phyloP scores from a whole-genome alignment of 345 rosid genomes.

The Sisymbrium irio region DNA sequence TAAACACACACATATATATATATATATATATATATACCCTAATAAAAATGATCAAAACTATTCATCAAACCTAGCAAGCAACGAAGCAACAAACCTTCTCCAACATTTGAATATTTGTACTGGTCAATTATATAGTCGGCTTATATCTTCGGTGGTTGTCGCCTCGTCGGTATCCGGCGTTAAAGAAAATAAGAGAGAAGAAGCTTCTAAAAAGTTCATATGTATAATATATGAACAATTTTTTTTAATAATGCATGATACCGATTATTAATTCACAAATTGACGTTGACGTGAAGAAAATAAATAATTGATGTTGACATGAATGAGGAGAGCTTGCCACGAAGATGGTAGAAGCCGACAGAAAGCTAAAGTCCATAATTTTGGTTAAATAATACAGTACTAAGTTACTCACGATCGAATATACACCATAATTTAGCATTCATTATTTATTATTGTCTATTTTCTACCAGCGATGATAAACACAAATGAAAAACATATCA shows the following conservation, averaged over 20 bases:
- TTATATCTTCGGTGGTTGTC: not conserved
- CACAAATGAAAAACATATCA: not conserved
- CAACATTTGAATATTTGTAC: not conserved
- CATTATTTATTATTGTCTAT: not conserved
- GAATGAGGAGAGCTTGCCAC: slow-evolving; percentile 23
- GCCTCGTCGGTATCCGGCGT: slow-evolving; percentile 19
- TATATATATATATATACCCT: too few species aligned
- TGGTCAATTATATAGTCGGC: not conserved
- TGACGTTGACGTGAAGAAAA: slow-evolving; percentile 18
- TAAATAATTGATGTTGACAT: slow-evolving; percentile 1
- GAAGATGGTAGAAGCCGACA: slow-evolving; percentile 24
- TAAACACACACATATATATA: too few species aligned
- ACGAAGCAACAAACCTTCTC: not conserved
- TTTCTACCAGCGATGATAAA: not conserved
- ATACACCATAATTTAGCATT: not conserved
- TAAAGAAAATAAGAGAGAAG: not conserved
- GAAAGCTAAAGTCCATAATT: not conserved
- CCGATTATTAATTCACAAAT: not conserved
- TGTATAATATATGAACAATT: not conserved
- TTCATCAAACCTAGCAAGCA: too few species aligned
- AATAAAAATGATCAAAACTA: too few species aligned
- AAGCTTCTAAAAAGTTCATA: slow-evolving; percentile 11
- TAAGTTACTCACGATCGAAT: not conserved
- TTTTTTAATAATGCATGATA: not conserved
- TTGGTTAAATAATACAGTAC: not conserved